phyloP scores from a whole-genome alignment of 169 alveolate species.

The Eimeria necatrix region DNA sequence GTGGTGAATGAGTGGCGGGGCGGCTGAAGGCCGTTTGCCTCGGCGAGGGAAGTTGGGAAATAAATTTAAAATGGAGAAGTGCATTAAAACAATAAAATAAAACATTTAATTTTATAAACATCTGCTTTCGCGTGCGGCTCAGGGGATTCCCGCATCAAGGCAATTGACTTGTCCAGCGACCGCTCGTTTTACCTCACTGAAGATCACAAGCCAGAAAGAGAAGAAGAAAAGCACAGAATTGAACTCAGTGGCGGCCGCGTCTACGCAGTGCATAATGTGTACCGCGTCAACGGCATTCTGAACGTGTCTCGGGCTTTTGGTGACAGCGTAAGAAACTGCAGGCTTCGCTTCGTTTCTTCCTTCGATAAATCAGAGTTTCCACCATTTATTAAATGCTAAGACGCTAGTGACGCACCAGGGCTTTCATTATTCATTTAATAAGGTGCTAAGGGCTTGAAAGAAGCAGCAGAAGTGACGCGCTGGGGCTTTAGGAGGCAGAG shows the following conservation, averaged over 20 bases:
- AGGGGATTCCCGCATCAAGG: slow-evolving; percentile 1
- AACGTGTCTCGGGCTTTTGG: slow-evolving; percentile 69
- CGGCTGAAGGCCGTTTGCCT: too few relatives aligned
- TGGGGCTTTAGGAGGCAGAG: too few relatives aligned
- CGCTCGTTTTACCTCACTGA: neutral
- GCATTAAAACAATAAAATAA: too few relatives aligned
- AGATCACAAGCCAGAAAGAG: neutral
- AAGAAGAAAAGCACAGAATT: neutral
- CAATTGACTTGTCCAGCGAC: neutral
- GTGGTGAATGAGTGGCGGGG: too few relatives aligned
- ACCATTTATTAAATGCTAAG: neutral
- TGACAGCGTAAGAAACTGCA: slow-evolving; percentile 32
- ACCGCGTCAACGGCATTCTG: slow-evolving; percentile 52
- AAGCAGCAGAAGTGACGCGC: too few relatives aligned
- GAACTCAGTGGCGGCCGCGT: neutral
- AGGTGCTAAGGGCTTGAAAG: too few relatives aligned
- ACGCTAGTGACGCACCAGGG: too few relatives aligned
- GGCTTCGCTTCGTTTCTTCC: neutral
- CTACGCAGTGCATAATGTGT: neutral
- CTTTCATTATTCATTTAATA: too few relatives aligned
- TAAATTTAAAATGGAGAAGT: too few relatives aligned
- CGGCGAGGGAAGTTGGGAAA: too few relatives aligned
- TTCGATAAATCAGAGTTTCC: neutral
- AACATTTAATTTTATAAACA: too few relatives aligned
- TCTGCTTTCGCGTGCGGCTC: neutral